These are phyloP conservation scores for Oryza punctata DNA, from an alignment of 176 grass and related monocot species.

Conservation along the genomic window DNA sequence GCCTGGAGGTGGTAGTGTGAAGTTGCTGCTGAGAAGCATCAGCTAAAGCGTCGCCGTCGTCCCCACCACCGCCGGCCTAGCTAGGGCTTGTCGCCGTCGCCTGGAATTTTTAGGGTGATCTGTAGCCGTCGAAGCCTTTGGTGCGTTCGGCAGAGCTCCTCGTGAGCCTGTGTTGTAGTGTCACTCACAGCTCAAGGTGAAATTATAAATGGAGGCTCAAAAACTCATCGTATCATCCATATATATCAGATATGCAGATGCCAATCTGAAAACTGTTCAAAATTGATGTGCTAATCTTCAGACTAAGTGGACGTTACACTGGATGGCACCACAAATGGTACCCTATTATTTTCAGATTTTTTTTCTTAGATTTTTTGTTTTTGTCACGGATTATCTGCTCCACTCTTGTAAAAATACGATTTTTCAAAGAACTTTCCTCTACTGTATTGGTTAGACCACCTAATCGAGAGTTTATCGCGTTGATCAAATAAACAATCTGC, in stretches of 20 bases:
- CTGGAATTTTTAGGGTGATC: conserved; percentile 2
- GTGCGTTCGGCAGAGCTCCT: background rate
- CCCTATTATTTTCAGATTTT: too few species aligned
- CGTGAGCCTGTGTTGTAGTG: conserved; percentile 14
- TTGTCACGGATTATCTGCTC: too few species aligned
- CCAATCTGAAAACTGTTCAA: background rate
- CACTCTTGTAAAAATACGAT: too few species aligned
- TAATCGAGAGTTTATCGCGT: too few species aligned
- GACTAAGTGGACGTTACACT: too few species aligned
- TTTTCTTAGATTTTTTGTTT: too few species aligned
- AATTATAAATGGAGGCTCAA: background rate
- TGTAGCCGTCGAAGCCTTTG: background rate
- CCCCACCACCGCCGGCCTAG: conserved; percentile 56
- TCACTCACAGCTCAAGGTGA: background rate
- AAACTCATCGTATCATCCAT: background rate
- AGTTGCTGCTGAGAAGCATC: conserved; percentile 19
- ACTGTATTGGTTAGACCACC: too few species aligned
- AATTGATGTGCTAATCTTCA: background rate
- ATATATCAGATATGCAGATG: background rate
- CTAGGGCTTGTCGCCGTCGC: conserved; percentile 45
- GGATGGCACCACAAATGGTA: too few species aligned
- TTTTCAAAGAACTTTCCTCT: too few species aligned
- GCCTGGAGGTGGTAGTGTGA: background rate
- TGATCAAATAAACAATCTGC: too few species aligned
- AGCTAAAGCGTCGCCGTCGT: conserved; percentile 5